These are phyloP conservation scores for Suillus placidus DNA, from an alignment of 768 basidiomycete species.

Conservation along the genomic window DNA sequence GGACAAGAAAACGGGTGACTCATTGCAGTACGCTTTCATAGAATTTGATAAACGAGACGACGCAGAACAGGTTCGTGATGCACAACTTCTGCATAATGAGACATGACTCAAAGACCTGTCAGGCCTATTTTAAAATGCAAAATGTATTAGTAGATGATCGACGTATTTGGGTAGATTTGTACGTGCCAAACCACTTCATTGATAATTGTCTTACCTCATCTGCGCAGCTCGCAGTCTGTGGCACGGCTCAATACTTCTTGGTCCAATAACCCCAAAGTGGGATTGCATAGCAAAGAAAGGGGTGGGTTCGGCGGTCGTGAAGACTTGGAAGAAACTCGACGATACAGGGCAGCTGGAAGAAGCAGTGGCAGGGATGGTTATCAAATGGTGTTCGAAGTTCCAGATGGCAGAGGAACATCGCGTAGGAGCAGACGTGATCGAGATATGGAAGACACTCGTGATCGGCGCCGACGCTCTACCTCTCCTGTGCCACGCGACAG, in stretches of 20 bases:
- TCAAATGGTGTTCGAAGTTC: conserved; percentile 86
- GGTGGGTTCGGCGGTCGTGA: conserved; percentile 70
- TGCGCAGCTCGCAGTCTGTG: conserved; percentile 85
- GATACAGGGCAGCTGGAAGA: conserved; percentile 51
- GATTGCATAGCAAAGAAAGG: conserved; percentile 37
- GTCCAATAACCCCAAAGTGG: conserved; percentile 76
- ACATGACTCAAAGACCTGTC: conserved; percentile 13
- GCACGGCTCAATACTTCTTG: conserved; percentile 80
- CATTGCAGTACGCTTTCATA: conserved; percentile 96
- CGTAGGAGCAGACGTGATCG: conserved; percentile 55
- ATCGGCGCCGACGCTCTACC: conserved; percentile 28
- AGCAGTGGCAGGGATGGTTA: conserved; percentile 46
- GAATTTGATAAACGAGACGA: conserved; percentile 95
- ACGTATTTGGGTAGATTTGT: conserved; percentile 99
- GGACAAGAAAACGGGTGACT: conserved; percentile 95
- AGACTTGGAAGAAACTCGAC: conserved; percentile 71
- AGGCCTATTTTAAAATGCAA: conserved; percentile 99
- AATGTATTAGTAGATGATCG: conserved; percentile 97
- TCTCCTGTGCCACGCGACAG: conserved; percentile 27
- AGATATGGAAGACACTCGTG: conserved; percentile 29
- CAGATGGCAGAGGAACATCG: conserved; percentile 37
- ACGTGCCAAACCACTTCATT: conserved; percentile 33
- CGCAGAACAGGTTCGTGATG: conserved; percentile 79
- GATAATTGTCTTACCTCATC: conserved; percentile 18
- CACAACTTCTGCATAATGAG: neutral